Conservation (phyloP, 768 basidiomycete species). For the Russula vinacea region DNA sequence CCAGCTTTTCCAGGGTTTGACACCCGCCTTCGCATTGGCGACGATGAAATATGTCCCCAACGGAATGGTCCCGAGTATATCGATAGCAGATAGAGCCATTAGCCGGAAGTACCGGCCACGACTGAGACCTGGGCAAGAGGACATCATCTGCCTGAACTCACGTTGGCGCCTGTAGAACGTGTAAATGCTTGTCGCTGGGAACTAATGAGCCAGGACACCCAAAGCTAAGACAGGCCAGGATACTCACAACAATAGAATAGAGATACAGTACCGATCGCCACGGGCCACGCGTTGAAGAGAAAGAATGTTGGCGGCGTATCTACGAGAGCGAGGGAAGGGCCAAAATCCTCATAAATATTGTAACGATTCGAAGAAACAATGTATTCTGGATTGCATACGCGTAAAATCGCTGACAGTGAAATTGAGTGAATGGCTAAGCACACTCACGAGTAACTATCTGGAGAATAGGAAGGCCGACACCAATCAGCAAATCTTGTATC, state of each 20-base stretch:
- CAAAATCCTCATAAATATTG: constrained; percentile 39
- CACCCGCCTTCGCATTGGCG: background rate
- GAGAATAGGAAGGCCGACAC: constrained; percentile 30
- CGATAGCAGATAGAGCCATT: background rate
- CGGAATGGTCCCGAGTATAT: constrained; percentile 3
- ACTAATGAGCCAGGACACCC: background rate
- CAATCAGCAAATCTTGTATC: constrained; percentile 31
- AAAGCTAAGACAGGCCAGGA: background rate
- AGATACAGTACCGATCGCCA: constrained; percentile 31
- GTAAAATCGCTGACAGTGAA: no score
- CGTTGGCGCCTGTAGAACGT: constrained; percentile 28
- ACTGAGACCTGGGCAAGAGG: constrained; percentile 28
- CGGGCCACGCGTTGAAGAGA: constrained; percentile 35
- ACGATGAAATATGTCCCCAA: background rate
- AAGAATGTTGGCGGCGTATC: constrained; percentile 34
- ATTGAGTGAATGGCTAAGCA: background rate
- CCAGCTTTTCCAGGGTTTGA: constrained; percentile 44
- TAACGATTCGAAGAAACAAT: background rate
- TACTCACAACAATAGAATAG: constrained; percentile 42
- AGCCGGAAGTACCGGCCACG: constrained; percentile 2
- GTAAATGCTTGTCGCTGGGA: constrained; percentile 33
- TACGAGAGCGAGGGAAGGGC: constrained; percentile 43
- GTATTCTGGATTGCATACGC: background rate
- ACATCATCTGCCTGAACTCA: constrained; percentile 31
- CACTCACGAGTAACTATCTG: background rate